Conservation (phyloP, 768 basidiomycete species). For the Podaxis sp. region DNA sequence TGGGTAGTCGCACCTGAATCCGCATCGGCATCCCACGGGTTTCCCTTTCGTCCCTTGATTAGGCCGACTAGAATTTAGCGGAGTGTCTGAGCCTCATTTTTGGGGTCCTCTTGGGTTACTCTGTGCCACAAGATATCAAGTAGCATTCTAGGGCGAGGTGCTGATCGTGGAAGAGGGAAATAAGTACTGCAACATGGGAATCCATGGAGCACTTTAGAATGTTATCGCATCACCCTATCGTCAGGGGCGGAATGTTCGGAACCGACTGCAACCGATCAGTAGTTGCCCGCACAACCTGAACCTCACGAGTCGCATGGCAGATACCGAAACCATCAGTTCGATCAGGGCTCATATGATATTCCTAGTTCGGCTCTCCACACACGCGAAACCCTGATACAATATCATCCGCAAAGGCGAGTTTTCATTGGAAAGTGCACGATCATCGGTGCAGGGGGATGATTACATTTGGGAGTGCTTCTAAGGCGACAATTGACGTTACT, state of each 20-base stretch:
- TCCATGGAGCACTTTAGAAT: background rate
- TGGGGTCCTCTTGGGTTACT: no score
- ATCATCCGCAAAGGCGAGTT: background rate
- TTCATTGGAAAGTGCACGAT: background rate
- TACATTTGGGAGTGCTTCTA: background rate
- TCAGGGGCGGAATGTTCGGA: background rate
- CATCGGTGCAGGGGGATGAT: background rate
- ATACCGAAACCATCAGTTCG: background rate
- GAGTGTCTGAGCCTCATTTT: background rate
- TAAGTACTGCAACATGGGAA: background rate
- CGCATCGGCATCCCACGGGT: slow-evolving; percentile 2
- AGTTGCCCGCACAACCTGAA: background rate
- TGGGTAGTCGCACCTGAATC: background rate
- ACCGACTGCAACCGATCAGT: background rate
- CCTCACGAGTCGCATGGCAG: background rate
- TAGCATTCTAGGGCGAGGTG: no score
- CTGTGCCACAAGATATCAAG: no score
- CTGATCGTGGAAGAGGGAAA: background rate
- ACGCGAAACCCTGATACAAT: background rate
- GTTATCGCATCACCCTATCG: background rate
- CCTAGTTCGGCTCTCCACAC: background rate
- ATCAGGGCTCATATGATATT: background rate
- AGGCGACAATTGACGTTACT: background rate
- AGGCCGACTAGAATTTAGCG: background rate
- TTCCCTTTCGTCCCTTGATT: background rate